Conservation (phyloP, 805 yeast species). For the Tetrapisispora iriomotensis region DNA sequence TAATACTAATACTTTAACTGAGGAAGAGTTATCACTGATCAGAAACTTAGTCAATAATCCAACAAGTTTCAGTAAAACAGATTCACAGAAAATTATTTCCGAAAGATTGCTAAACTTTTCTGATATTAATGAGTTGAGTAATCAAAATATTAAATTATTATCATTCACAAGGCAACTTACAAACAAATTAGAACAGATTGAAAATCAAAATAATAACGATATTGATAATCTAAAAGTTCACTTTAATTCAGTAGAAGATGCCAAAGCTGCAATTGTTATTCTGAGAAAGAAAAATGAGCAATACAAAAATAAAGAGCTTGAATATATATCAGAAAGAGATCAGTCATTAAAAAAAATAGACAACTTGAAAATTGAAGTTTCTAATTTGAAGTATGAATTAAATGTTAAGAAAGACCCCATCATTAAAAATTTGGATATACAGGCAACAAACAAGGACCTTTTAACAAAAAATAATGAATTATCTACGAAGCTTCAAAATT, state of each 20-base stretch:
- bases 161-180: constrained; percentile 52
- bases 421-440: not conserved
- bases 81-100: constrained; percentile 55
- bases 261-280: constrained; percentile 49
- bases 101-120: constrained; percentile 65
- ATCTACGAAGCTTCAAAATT: constrained; percentile 18
- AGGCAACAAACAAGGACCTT: not conserved
- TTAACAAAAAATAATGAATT: not conserved
- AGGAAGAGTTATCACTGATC: constrained; percentile 52
- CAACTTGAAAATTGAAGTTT: not conserved
- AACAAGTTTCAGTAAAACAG: constrained; percentile 7
- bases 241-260: constrained; percentile 43
- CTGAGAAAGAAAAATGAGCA: not conserved
- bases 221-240: not conserved
- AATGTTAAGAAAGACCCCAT: not conserved
- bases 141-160: constrained; percentile 63
- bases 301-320: not conserved
- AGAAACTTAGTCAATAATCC: constrained; percentile 35
- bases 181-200: constrained; percentile 54
- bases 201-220: constrained; percentile 33
- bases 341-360: not conserved
- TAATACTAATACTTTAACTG: constrained; percentile 37
- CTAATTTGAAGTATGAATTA: not conserved
- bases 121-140: constrained; percentile 56
- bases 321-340: not conserved